Evolutionary conservation across 139 green algal species (phyloP), one percentile per base, ranked within the genome.

Genomic region (Penium margaritaceum): DNA sequence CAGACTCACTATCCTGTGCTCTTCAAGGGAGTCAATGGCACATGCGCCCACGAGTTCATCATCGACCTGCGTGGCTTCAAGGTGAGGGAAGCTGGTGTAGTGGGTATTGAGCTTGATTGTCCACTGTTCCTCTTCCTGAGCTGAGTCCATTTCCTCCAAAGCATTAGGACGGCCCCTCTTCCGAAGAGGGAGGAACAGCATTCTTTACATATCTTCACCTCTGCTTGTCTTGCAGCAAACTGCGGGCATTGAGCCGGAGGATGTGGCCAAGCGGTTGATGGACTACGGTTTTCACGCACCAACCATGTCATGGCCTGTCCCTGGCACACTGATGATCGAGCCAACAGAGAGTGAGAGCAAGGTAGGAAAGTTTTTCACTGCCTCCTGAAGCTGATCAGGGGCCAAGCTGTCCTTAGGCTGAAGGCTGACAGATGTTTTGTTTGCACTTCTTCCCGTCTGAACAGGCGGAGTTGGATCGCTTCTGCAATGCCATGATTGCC

Each of bases 11-110:
- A 81, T 47, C 67, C 61, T 2, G 19, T 85, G n/a, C 64, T 86
- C 3, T 84, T 76, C 73, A 71, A 55, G 37, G 91, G 91, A 27
- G 76, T 80, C 33, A 85, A 83, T 43, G 93, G 93, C 76, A 97
- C 92, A 3, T 95, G 88, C 82, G 94, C 94, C 5, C 94, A 99
- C 82, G 94, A 99, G 90, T 99, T 98, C 88, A 99, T 99, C 81
- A 60, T 99, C n/a, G 93, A 99, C 84, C 79, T 84, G 41, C 51
- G 67, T 9, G 87, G 86, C 32, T 82, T 96, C 63, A 93, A 95
- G 84, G 12, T 38, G 4, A 74, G 21, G 7, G n/a, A n/a, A n/a
- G n/a, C n/a, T n/a, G n/a, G n/a, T n/a, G n/a, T n/a, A n/a, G n/a
- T n/a, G n/a, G 9, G 41, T 12, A 51, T 21, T 51, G 12, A 51